Percentiles rank a stretch among this genome's conserved stretches.
phyloP scores from a whole-genome alignment of 805 yeast species.

The Schwanniomyces sp. region DNA sequence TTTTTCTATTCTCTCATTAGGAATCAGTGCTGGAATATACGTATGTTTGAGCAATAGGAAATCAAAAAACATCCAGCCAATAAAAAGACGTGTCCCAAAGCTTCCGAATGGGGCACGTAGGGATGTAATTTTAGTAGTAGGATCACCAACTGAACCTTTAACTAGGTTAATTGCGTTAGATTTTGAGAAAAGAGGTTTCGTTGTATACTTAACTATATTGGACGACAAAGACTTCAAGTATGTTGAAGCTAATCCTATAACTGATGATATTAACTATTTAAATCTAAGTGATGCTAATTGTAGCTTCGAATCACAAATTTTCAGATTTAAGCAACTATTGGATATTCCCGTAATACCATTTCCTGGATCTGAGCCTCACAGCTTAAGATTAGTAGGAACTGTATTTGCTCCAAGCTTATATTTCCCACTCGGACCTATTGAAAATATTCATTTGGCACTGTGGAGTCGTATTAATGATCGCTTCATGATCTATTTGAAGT shows the following conservation, averaged over 20 bases:
- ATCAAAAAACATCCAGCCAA: neutral
- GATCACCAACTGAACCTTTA: conserved; percentile 75
- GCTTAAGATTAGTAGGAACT: conserved; percentile 60
- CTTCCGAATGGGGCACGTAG: conserved; percentile 69
- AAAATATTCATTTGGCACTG: conserved; percentile 48
- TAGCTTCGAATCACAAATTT: conserved; percentile 47
- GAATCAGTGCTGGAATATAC: conserved; percentile 19
- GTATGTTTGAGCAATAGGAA: neutral
- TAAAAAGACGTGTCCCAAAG: conserved; percentile 57
- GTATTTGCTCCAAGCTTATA: conserved; percentile 68
- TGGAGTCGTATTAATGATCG: conserved; percentile 54
- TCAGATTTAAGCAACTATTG: conserved; percentile 48
- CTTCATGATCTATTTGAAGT: conserved; percentile 46
- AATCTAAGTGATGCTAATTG: conserved; percentile 46
- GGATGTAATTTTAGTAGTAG: conserved; percentile 73
- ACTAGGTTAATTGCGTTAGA: conserved; percentile 70
- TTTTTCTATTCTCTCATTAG: conserved; percentile 21
- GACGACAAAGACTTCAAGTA: conserved; percentile 56
- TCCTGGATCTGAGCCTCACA: conserved; percentile 56
- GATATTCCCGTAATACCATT: conserved; percentile 58
- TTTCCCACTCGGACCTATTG: conserved; percentile 69
- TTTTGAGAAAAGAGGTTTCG: conserved; percentile 75
- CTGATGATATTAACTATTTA: conserved; percentile 68
- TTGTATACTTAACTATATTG: conserved; percentile 75
- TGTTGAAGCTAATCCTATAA: conserved; percentile 54